Percentiles rank a stretch among this genome's conserved stretches.
Evolutionary conservation across 1,284 basidiomycete species (phyloP).

Genomic region (Ceratobasidium sp.): DNA sequence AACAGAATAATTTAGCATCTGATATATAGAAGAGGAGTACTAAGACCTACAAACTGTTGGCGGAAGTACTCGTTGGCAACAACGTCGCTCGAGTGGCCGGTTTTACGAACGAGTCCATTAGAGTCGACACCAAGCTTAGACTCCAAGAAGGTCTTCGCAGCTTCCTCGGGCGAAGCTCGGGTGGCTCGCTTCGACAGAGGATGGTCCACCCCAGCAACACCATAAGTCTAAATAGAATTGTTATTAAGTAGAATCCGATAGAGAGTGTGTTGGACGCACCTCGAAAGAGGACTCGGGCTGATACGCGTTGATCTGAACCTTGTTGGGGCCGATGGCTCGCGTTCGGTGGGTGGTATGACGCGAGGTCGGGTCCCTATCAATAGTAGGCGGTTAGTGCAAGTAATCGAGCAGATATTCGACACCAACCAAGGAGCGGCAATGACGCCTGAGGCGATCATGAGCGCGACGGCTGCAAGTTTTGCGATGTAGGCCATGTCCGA

Average conservation of each 20-base stretch:
- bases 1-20: neutral
- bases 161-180: conserved; percentile 49
- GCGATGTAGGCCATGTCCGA: conserved; percentile 39
- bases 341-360: conserved; percentile 19
- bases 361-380: too few relatives aligned
- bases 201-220: neutral
- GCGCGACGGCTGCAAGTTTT: conserved; percentile 44
- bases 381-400: too few relatives aligned
- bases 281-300: conserved; percentile 22
- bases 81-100: conserved; percentile 56
- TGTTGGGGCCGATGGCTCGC: neutral
- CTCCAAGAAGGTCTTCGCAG: conserved; percentile 57
- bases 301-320: conserved; percentile 25
- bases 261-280: too few relatives aligned
- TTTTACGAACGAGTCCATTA: conserved; percentile 55
- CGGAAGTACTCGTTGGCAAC: conserved; percentile 60
- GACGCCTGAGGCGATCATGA: conserved; percentile 44
- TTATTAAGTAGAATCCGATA: too few relatives aligned
- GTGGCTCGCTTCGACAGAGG: conserved; percentile 1
- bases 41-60: conserved; percentile 58
- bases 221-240: too few relatives aligned
- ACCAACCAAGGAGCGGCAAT: conserved; percentile 34
- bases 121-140: conserved; percentile 55
- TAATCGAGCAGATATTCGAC: too few relatives aligned
- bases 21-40: neutral